Base-by-base conservation (phyloP, 768 basidiomycete genomes). In the Auriscalpium orientale region DNA sequence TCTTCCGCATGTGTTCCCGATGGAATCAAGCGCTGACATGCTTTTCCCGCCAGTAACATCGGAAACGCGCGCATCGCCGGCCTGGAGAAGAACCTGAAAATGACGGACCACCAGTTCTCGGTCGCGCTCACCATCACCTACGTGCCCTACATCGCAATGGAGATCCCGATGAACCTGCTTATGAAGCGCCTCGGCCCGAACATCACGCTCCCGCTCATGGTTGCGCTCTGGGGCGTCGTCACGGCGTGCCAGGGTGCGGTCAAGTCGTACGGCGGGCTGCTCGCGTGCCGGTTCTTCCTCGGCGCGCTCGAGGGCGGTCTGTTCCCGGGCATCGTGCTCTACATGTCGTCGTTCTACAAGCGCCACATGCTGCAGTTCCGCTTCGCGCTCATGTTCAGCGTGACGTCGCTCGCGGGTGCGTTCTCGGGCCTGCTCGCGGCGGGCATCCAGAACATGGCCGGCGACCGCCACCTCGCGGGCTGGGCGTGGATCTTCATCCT, bases 401-500 rank as follows among this genome's bases (percentile, higher is more conserved):
- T 74, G 5, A 71, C 75, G 7, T 74, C 75, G 1, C 70, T 82
- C 5, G 76, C 83, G 0, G 80, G 82, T 1, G 78, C 81, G 0
- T 84, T 85, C 61, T 84, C 83, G 5, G 85, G 86, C 43, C 68
- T 87, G 9, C 73, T 88, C 22, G 84, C 84, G 1, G 71, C 80
- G 34, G 82, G 73, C 1, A 83, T 88, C 49, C 63, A 73, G n/a
- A 66, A 80, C 15, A 81, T 87, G 74, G 66, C 82, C 46, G 80
- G 79, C 10, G 66, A 74, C 9, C 74, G 76, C 2, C 78, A 80
- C 7, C 74, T 69, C 53, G 71, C 77, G 1, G 84, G 80, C 1
- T 87, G 84, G 85, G 73, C 78, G 16, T 88, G 83, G 85, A 79
- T 85, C 49, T 84, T 84, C 65, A 81, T 84, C 52, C 69, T 84